A percentile compares a stretch with the other conserved stretches of the same genome.
Evolutionary conservation across 305 asterid genomes (phyloP).

Genomic region (Fraxinus sp.): DNA sequence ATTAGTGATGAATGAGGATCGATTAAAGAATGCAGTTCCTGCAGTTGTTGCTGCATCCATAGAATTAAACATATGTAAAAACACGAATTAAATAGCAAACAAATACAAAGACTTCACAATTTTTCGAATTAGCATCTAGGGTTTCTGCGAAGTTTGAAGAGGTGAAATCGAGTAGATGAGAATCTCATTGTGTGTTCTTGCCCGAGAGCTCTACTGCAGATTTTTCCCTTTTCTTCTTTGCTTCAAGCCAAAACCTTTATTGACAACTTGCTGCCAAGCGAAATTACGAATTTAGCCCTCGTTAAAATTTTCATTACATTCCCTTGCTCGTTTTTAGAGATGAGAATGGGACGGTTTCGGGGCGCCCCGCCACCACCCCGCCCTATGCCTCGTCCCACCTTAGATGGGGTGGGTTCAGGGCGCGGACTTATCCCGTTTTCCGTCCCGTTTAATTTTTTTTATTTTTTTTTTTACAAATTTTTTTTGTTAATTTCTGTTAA

Average conservation of each 20-base stretch:
- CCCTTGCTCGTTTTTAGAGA: too few species aligned
- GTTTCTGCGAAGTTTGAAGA: slow-evolving; percentile 37
- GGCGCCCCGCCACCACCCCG: too few species aligned
- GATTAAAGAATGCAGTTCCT: slow-evolving; percentile 35
- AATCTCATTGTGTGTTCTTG: slow-evolving; percentile 41
- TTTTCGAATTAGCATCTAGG: slow-evolving; percentile 15
- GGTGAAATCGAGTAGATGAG: slow-evolving; percentile 42
- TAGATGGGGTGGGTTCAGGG: too few species aligned
- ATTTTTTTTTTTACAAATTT: too few species aligned
- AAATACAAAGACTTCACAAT: neutral
- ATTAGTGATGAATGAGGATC: slow-evolving; percentile 26
- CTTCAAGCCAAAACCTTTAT: slow-evolving; percentile 9
- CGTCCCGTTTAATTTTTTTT: too few species aligned
- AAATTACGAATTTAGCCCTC: slow-evolving; percentile 17
- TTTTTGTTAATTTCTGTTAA: too few species aligned
- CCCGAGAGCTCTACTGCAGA: slow-evolving; percentile 33
- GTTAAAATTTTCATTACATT: too few species aligned
- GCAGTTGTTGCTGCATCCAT: slow-evolving; percentile 56
- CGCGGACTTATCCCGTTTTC: too few species aligned
- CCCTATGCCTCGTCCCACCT: too few species aligned
- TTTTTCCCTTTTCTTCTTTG: slow-evolving; percentile 6
- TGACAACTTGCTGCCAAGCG: slow-evolving; percentile 27
- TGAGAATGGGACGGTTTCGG: too few species aligned
- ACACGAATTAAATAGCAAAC: neutral
- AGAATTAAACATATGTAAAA: slow-evolving; percentile 21